Base-by-base conservation (phyloP, 2,329 filamentous ascomycete genomes). In the Pyricularia sp. region DNA sequence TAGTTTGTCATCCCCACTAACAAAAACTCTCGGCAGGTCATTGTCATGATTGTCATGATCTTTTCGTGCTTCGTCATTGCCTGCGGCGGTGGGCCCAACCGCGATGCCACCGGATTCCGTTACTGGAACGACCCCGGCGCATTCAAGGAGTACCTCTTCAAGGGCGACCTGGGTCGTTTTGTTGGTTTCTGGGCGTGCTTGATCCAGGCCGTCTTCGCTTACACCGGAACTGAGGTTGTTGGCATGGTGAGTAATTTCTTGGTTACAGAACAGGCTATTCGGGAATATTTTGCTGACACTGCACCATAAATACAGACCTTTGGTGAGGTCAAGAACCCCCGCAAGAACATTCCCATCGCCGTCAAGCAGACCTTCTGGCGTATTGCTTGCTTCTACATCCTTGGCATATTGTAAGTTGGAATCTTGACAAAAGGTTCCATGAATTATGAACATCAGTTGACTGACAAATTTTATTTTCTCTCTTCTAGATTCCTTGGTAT, bases 281-380 rank as follows among this genome's bases (percentile, higher is more conserved):
- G 42, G 20, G 20, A n/a, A 9, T 55, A 9, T n/a, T 55, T 55
- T 55, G 20, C 42, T 55, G 42, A 55, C 42, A n/a, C 6, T 55
- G 42, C 20, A 10, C 42, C 9, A 33, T 17, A 55, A 55, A 3
- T n/a, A 55, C 20, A 55, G 42, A 55, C 42, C 14, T 55, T 55
- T 9, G 88, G 87, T 68, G 88, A 90, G 75, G 90, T 88, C 1
- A 86, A 85, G 72, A 82, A 90, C 72, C 88, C 88, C 0, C 81
- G 85, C 23, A 83, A 82, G 71, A 89, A 83, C 69, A 78, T 90
- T 42, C 88, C 88, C 1, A 82, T 83, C 3, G 88, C 89, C 2
- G 85, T 90, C 64, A 86, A 86, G 72, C 89, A 90, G 69, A 86
- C 89, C 58, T 89, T 89, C 73, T 89, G 85, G 85, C 83, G 87